Evolutionary conservation across 2,329 filamentous ascomycete species (phyloP), one percentile per base, ranked within the genome.

Genomic region (Beauveria australis): DNA sequence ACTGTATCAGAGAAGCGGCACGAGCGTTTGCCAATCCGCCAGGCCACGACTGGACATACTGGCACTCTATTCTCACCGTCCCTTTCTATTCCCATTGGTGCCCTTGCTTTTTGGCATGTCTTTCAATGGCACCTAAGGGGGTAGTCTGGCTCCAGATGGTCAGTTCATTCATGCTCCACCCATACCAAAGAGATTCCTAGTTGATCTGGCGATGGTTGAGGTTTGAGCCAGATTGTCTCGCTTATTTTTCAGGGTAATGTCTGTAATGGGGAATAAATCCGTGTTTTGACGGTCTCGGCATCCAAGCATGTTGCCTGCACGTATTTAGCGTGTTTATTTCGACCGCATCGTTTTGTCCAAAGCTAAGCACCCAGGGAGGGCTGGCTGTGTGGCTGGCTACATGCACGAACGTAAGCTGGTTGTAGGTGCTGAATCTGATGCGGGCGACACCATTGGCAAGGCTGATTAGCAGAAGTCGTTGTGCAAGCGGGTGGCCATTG

Each of bases 181-280:
- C 51, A 46, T 33, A 19, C 53, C 19, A 24, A 40, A 30, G 12
- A 33, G 48, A 43, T 40, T 16, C n/a, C 37, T 53, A 48, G 40
- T 59, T 59, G 56, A 59, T 59, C 56, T 59, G 48, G 56, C 40
- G 48, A 59, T 56, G 53, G 40, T 19, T 9, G n/a, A 12, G 53
- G 41, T 33, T 10, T 44, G 26, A 47, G 12, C 16, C 9, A 28
- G 19, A 48, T 8, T 57, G 54, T 48, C 54, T 57, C 19, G 46
- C 30, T n/a, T 54, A 40, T 19, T 40, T 18, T 18, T n/a, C 10
- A 41, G n/a, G 41, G 8, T 6, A 55, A 22, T 16, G 47, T 2
- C 16, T n/a, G 14, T 49, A 26, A 49, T 19, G 16, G 46, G n/a
- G 26, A 26, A 16, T 18, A 5, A 30, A n/a, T 49, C 16, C 33